These are phyloP conservation scores for Meyerozyma elateridarum DNA, from an alignment of 1,139 yeast genomes.

Conservation along the genomic window DNA sequence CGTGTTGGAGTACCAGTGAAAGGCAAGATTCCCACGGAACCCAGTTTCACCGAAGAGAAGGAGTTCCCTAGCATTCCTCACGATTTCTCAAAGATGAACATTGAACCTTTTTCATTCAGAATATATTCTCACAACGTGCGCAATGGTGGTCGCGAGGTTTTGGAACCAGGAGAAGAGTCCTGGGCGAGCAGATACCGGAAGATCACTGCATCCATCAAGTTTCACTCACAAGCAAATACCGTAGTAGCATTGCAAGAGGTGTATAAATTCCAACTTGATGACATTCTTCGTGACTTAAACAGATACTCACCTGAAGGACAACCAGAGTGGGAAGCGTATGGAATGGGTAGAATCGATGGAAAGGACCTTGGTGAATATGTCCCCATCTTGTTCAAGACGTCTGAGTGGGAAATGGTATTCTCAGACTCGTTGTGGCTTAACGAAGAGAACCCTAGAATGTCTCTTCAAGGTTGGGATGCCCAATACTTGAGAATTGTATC, in stretches of 20 bases:
- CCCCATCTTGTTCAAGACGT: constrained; percentile 25
- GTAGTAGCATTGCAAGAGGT: constrained; percentile 35
- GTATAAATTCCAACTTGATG: constrained; percentile 29
- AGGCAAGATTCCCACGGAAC: constrained; percentile 11
- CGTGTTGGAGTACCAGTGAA: constrained; percentile 7
- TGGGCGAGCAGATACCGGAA: constrained; percentile 26
- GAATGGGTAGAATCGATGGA: constrained; percentile 34
- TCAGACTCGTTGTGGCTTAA: constrained; percentile 35
- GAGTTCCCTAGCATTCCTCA: constrained; percentile 15
- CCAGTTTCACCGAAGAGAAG: constrained; percentile 14
- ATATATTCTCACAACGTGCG: constrained; percentile 37
- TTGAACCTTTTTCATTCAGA: constrained; percentile 23
- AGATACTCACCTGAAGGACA: constrained; percentile 16
- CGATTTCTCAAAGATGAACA: constrained; percentile 11
- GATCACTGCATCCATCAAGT: constrained; percentile 26
- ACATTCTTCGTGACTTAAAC: constrained; percentile 27
- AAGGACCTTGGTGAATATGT: constrained; percentile 30
- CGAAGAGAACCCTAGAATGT: constrained; percentile 21
- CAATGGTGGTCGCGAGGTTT: constrained; percentile 26
- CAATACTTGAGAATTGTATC: constrained; percentile 43
- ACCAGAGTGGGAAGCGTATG: constrained; percentile 30
- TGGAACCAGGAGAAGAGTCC: constrained; percentile 27
- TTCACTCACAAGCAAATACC: constrained; percentile 21
- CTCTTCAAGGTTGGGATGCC: constrained; percentile 53
- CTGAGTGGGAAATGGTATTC: constrained; percentile 30